Evolutionary conservation across 2,329 filamentous ascomycete genomes (phyloP).

Genomic region (Fusarium xyrophilum): DNA sequence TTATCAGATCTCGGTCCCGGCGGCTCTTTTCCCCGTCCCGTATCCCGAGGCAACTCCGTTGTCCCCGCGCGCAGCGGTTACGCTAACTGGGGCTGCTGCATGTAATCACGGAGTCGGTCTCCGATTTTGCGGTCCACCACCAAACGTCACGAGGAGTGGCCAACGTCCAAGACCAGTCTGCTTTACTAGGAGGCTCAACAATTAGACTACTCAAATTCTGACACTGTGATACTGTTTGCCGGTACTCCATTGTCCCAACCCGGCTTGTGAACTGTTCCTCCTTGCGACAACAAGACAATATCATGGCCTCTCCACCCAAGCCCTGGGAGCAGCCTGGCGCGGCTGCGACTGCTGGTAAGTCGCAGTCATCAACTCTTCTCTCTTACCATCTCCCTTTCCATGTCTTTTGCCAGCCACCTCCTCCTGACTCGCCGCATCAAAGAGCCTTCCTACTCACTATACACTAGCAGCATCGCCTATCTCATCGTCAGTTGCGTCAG

Average conservation of each 20-base stretch:
- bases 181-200: slow-evolving; percentile 14
- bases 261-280: slow-evolving; percentile 7
- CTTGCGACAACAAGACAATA: slow-evolving; percentile 15
- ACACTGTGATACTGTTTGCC: slow-evolving; percentile 15
- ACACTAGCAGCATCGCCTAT: slow-evolving; percentile 50
- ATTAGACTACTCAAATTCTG: slow-evolving; percentile 7
- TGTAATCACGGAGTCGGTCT: slow-evolving; percentile 33
- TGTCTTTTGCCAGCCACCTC: not conserved
- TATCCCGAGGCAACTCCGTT: slow-evolving; percentile 35
- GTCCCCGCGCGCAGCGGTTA: slow-evolving; percentile 30
- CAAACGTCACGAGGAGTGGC: slow-evolving; percentile 31
- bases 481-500: slow-evolving; percentile 51
- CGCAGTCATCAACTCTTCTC: slow-evolving; percentile 15
- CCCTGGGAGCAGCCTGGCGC: slow-evolving; percentile 89
- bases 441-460: slow-evolving; percentile 40
- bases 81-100: slow-evolving; percentile 35
- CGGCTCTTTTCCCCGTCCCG: slow-evolving; percentile 9
- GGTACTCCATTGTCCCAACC: slow-evolving; percentile 10
- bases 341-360: slow-evolving; percentile 59
- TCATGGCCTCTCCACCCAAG: slow-evolving; percentile 86
- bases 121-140: slow-evolving; percentile 35
- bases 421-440: slow-evolving; percentile 4
- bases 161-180: slow-evolving; percentile 2
- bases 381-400: not conserved
- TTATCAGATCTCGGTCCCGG: not conserved